A percentile compares a stretch with the other conserved stretches of the same genome.
phyloP scores from a whole-genome alignment of 2,329 filamentous ascomycete species.

The Scolecobasidium constrictum region DNA sequence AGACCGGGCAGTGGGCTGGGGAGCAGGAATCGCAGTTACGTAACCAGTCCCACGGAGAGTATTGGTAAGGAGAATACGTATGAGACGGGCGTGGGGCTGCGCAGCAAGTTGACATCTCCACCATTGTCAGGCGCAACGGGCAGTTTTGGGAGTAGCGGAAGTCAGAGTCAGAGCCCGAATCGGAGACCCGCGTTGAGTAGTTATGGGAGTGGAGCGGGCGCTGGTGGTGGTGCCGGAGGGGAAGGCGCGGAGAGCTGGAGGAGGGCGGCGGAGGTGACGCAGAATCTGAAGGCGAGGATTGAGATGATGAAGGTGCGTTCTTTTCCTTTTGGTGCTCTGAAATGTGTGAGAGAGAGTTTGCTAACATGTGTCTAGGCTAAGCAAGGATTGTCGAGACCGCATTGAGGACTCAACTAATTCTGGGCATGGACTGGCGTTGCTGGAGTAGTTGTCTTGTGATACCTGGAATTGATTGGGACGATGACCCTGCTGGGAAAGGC shows the following conservation, averaged over 20 bases:
- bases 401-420: too few relatives aligned
- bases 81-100: slow-evolving; percentile 1
- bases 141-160: slow-evolving; percentile 1
- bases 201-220: slow-evolving; percentile 17
- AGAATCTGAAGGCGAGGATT: slow-evolving; percentile 91
- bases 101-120: slow-evolving; percentile 27
- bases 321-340: too few relatives aligned
- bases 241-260: slow-evolving; percentile 74
- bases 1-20: slow-evolving; percentile 24
- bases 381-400: slow-evolving; percentile 9
- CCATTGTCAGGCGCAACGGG: slow-evolving; percentile 14
- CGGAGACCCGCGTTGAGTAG: slow-evolving; percentile 19
- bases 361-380: slow-evolving; percentile 4
- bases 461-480: too few relatives aligned
- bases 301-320: slow-evolving; percentile 83
- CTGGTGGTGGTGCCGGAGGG: slow-evolving; percentile 20
- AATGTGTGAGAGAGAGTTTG: too few relatives aligned
- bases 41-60: slow-evolving; percentile 39
- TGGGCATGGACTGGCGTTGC: too few relatives aligned
- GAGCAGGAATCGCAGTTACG: slow-evolving; percentile 13
- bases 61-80: slow-evolving; percentile 37
- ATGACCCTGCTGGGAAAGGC: too few relatives aligned
- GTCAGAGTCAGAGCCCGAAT: slow-evolving; percentile 8
- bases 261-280: slow-evolving; percentile 91
- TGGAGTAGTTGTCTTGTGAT: too few relatives aligned